Percentiles rank a stretch among this genome's conserved stretches.
phyloP scores from a whole-genome alignment of 768 basidiomycete species.

The Hygrocybe coccinea region DNA sequence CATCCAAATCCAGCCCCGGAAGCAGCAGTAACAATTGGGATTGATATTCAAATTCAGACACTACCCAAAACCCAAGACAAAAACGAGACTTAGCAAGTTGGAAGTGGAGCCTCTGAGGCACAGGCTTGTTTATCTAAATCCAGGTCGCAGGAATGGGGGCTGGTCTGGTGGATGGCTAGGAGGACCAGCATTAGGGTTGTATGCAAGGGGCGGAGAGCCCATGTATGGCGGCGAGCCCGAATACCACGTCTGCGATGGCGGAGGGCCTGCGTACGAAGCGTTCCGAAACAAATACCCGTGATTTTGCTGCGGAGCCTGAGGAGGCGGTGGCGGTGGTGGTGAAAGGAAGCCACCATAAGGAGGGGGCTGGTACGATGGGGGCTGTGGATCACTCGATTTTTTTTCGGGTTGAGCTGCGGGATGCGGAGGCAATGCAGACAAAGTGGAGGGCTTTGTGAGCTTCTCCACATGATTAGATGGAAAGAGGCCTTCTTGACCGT shows the following conservation, averaged over 20 bases:
- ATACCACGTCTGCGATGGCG: not conserved
- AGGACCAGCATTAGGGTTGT: not conserved
- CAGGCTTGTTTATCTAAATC: conserved; percentile 50
- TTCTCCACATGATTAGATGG: conserved; percentile 70
- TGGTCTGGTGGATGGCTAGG: not conserved
- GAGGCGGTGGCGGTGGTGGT: not conserved
- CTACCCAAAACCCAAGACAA: too few relatives aligned
- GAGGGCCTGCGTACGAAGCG: not conserved
- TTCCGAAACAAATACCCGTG: not conserved
- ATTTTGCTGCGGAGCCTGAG: not conserved
- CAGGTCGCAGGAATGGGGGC: conserved; percentile 19
- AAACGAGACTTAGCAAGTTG: not conserved
- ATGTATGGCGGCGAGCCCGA: not conserved
- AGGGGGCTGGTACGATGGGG: not conserved
- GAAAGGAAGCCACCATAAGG: not conserved
- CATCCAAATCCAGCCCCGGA: not conserved
- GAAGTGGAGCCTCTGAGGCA: not conserved
- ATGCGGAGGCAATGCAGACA: conserved; percentile 17
- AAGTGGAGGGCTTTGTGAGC: not conserved
- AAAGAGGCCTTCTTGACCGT: conserved; percentile 67
- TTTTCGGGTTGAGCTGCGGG: conserved; percentile 10
- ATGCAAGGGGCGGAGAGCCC: not conserved
- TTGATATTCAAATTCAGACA: too few relatives aligned
- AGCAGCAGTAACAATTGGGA: too few relatives aligned
- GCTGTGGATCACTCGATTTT: not conserved